A percentile compares a stretch with the other conserved stretches of the same genome.
Conservation (phyloP, 2,329 filamentous ascomycete species). For the Nemania serpens region DNA sequence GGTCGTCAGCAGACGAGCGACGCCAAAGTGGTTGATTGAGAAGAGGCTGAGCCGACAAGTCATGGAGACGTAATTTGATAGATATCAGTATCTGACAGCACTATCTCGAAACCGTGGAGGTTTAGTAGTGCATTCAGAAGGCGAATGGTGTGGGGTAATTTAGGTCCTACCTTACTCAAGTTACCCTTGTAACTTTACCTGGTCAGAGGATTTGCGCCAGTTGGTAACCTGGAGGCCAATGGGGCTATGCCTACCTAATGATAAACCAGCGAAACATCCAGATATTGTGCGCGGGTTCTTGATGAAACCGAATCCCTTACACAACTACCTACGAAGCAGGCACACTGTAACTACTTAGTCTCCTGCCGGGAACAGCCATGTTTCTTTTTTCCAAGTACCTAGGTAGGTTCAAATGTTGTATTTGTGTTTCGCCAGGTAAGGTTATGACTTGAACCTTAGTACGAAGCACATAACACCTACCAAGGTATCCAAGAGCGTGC, state of each 20-base stretch:
- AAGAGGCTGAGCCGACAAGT: background rate
- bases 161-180: background rate
- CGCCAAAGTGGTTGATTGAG: background rate
- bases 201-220: too few relatives aligned
- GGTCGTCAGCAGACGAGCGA: background rate
- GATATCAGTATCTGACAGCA: background rate
- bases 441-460: too few relatives aligned
- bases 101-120: background rate
- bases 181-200: background rate
- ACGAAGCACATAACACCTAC: too few relatives aligned
- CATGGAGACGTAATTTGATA: background rate
- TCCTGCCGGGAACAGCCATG: too few relatives aligned
- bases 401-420: background rate
- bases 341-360: too few relatives aligned
- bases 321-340: too few relatives aligned
- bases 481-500: too few relatives aligned
- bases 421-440: too few relatives aligned
- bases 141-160: conserved; percentile 2
- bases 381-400: too few relatives aligned
- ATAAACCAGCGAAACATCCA: background rate
- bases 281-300: conserved; percentile 9
- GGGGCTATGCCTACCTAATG: conserved; percentile 33
- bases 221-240: conserved; percentile 32
- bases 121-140: background rate
- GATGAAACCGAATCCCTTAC: background rate